Evolutionary conservation across 768 basidiomycete genomes (phyloP).

Genomic region (Collybia sp.): DNA sequence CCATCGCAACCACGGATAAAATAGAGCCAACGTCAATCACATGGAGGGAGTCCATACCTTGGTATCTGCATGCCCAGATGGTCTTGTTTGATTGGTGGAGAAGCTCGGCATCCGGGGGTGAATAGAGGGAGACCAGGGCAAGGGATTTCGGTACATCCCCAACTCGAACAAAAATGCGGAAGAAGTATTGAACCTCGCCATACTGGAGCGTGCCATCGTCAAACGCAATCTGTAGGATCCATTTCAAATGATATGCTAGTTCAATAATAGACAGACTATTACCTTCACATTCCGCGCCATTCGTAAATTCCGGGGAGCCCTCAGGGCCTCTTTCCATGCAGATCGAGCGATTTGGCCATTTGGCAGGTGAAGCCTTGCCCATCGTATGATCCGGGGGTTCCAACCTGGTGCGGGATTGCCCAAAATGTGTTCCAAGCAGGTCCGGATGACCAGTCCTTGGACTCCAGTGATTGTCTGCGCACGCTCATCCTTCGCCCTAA

Average conservation of each 20-base stretch:
- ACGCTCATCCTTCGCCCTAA: conserved; percentile 12
- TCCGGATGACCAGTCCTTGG: neutral
- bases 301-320: conserved; percentile 3
- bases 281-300: conserved; percentile 12
- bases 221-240: neutral
- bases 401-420: neutral
- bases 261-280: neutral
- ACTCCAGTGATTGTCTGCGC: neutral
- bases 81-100: conserved; percentile 5
- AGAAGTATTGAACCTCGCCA: conserved; percentile 9
- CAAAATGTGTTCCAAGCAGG: neutral
- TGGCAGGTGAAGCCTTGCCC: conserved; percentile 12
- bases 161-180: neutral
- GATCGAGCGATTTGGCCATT: conserved; percentile 17
- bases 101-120: conserved; percentile 2
- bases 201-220: conserved; percentile 4
- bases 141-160: conserved; percentile 1
- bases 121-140: conserved; percentile 7
- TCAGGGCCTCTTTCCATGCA: conserved; percentile 10
- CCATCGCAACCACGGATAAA: conserved; percentile 7
- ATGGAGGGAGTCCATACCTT: conserved; percentile 1
- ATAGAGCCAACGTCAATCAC: conserved; percentile 7
- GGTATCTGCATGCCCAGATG: conserved; percentile 7
- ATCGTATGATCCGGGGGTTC: conserved; percentile 6
- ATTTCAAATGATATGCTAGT: neutral